Base-by-base conservation (phyloP, 192 early-diverging fungal species). In the Spizellomyces punctatus region DNA sequence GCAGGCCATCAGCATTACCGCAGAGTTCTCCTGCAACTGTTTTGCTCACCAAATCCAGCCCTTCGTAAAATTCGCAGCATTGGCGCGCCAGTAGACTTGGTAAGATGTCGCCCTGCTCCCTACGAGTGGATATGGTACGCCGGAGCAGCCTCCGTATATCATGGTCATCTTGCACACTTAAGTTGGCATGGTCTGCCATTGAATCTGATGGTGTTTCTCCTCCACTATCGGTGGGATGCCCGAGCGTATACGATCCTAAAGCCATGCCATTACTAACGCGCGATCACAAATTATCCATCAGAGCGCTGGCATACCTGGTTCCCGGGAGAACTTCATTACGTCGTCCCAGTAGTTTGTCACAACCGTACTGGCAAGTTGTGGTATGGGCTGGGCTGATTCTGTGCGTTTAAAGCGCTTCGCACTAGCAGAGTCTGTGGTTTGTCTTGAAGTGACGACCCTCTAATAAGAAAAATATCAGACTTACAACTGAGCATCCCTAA, bases 21-120 rank as follows among this genome's bases (percentile, higher is more conserved):
- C 42, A n/a, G 8, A 65, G 63, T 5, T 12, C 17, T 16, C n/a
- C 46, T 47, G n/a, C 68, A 43, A 65, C 19, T 52, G 49, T 73
- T 50, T 41, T n/a, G 8, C 73, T 46, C 42, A 78, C 77, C 72
- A 71, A 46, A 36, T 57, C 48, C 22, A 79, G 58, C 7, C 60
- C 36, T 19, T 67, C 74, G 56, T 79, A 79, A 44, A 79, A 76
- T 22, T 79, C 78, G 47, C 73, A 75, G 67, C 72, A 76, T 45
- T 74, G 69, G 6, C 66, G 42, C 5, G 74, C 67, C 10, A 76
- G 44, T 19, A 76, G 46, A 22, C 43, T 58, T 21, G 78, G 78
- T 5, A 72, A 46, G 5, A 79, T 62, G 59, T 79, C 78, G 19
- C 78, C 78, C 14, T 72, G 69, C 46, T 79, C 78, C 8, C 61